These are phyloP conservation scores for Trypanosomatidae sp. DNA, from an alignment of 208 protist genomes.

Conservation along the genomic window DNA sequence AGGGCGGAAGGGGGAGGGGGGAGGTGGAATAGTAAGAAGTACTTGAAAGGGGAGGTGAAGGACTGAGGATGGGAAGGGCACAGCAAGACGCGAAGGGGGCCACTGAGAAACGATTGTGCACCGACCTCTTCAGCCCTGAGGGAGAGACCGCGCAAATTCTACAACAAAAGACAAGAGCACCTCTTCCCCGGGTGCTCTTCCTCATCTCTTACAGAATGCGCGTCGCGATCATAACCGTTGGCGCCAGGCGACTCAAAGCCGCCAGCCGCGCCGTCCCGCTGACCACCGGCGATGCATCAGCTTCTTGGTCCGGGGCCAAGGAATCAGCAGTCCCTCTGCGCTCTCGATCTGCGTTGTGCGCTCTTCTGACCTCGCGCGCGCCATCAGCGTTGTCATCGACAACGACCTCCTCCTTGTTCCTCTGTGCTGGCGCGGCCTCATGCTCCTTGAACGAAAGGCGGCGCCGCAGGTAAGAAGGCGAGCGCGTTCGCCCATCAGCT, in stretches of 20 bases:
- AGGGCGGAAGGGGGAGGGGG: no score
- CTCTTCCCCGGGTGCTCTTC: neutral
- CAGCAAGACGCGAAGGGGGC: neutral
- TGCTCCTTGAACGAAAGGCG: constrained; percentile 1
- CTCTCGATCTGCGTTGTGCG: constrained; percentile 1
- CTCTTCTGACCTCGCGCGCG: constrained; percentile 1
- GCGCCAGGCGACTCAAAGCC: constrained; percentile 11
- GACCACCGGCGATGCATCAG: neutral
- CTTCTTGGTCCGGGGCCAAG: neutral
- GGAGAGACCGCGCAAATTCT: neutral
- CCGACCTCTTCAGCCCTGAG: neutral
- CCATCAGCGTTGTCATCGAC: neutral
- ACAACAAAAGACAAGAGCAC: neutral
- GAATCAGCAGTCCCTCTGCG: neutral
- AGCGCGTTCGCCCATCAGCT: neutral
- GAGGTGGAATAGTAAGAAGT: neutral
- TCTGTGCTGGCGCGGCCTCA: neutral
- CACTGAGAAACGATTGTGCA: neutral
- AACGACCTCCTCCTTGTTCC: neutral
- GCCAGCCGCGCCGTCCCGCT: neutral
- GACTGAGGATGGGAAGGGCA: neutral
- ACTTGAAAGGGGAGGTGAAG: neutral
- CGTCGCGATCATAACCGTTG: constrained; percentile 48
- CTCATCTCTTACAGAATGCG: constrained; percentile 35
- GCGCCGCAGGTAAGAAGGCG: neutral